phyloP scores from a whole-genome alignment of 805 yeast genomes.

The Pichia exigua region DNA sequence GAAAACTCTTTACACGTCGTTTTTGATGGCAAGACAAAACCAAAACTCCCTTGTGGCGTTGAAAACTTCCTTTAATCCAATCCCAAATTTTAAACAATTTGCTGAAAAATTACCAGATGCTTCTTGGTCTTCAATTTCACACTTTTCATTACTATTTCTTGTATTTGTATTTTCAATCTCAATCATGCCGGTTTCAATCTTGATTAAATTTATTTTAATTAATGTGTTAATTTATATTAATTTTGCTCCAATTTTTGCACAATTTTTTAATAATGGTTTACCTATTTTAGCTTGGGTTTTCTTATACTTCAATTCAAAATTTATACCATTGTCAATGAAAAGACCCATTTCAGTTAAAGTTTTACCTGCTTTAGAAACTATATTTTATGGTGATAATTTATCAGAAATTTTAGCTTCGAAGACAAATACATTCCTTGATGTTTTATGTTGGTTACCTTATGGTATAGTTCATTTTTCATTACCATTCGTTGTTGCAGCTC shows the following conservation, averaged over 20 bases:
- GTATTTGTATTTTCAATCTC: conserved; percentile 19
- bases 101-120: conserved; percentile 2
- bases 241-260: conserved; percentile 69
- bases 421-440: conserved; percentile 58
- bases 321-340: conserved; percentile 64
- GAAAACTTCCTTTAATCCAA: conserved; percentile 6
- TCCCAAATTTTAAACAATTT: background rate
- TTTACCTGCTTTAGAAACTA: conserved; percentile 88
- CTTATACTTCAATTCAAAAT: conserved; percentile 68
- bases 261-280: conserved; percentile 74
- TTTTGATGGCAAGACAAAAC: background rate
- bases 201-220: conserved; percentile 14
- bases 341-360: conserved; percentile 86
- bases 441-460: conserved; percentile 91
- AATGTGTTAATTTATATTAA: conserved; percentile 25
- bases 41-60: background rate
- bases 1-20: background rate
- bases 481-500: conserved; percentile 77
- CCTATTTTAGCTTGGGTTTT: conserved; percentile 87
- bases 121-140: conserved; percentile 3
- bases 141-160: conserved; percentile 15
- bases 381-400: conserved; percentile 86
- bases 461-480: conserved; percentile 86
- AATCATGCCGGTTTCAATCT: conserved; percentile 17
- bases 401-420: conserved; percentile 76